phyloP scores from a whole-genome alignment of 2,329 filamentous ascomycete species.

The Penicillium sp. region DNA sequence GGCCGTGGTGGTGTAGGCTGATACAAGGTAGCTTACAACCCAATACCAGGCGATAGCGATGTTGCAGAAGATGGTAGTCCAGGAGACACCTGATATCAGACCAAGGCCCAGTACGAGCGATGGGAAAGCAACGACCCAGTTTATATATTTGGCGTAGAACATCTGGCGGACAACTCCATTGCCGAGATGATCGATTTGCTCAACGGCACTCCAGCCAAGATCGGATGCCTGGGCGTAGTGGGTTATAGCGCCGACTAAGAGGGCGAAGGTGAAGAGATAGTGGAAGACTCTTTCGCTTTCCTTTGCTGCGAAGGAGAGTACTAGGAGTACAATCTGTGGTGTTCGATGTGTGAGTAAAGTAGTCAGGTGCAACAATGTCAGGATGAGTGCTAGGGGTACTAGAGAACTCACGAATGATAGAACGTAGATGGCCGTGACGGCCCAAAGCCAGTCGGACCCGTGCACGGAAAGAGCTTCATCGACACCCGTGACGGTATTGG shows the following conservation, averaged over 20 bases:
- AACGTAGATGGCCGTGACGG: not conserved
- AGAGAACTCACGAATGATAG: not conserved
- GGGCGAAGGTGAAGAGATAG: not conserved
- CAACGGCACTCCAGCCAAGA: not conserved
- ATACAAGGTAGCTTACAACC: not conserved
- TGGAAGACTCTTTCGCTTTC: not conserved
- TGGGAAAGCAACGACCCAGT: not conserved
- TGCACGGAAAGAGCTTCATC: not conserved
- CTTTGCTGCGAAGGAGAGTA: not conserved
- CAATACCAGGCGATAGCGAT: not conserved
- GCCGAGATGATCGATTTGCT: not conserved
- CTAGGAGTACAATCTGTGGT: not conserved
- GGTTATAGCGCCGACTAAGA: not conserved
- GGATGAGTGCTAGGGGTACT: not conserved
- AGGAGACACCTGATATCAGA: not conserved
- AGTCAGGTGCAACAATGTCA: not conserved
- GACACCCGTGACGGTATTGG: not conserved
- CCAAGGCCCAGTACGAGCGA: not conserved
- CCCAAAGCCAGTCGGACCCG: not conserved
- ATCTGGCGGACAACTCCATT: not conserved
- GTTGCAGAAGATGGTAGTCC: not conserved
- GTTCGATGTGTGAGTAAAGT: not conserved
- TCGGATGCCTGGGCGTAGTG: not conserved
- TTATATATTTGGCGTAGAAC: not conserved
- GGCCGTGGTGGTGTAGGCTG: not conserved